A percentile compares a stretch with the other conserved stretches of the same genome.
Evolutionary conservation across 2,329 filamentous ascomycete genomes (phyloP).

Genomic region (Fusarium sp.): DNA sequence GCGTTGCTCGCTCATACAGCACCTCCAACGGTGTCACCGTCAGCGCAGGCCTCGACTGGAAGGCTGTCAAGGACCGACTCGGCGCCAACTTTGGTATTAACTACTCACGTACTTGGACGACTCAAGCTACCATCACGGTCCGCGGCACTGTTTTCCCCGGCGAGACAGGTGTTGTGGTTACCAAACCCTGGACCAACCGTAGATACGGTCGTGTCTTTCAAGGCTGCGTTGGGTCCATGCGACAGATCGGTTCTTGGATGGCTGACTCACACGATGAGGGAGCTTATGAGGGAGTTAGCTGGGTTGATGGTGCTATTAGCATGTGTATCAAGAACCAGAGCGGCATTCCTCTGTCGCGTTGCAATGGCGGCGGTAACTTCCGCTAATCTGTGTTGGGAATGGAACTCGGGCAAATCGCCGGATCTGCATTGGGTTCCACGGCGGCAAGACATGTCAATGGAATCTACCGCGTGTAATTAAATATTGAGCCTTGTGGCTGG

Average conservation of each 20-base stretch:
- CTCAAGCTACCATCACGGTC: conserved; percentile 8
- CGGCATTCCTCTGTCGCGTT: conserved; percentile 14
- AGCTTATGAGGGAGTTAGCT: conserved; percentile 18
- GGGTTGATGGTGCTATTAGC: conserved; percentile 24
- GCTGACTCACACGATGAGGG: conserved; percentile 19
- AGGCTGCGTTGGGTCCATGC: conserved; percentile 16
- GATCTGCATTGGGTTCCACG: too few relatives aligned
- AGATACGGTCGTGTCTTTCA: conserved; percentile 3
- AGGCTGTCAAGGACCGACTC: not conserved
- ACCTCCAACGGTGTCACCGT: conserved; percentile 11
- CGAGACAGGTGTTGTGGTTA: conserved; percentile 13
- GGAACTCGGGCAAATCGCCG: too few relatives aligned
- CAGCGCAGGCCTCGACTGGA: not conserved
- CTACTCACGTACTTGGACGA: conserved; percentile 27
- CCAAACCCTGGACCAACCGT: conserved; percentile 16
- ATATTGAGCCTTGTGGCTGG: too few relatives aligned
- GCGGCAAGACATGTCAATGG: too few relatives aligned
- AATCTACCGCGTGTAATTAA: too few relatives aligned
- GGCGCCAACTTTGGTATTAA: conserved; percentile 4
- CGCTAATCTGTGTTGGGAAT: not conserved
- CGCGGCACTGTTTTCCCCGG: conserved; percentile 4
- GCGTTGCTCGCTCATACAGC: not conserved
- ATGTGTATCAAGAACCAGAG: conserved; percentile 23
- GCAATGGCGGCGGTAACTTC: conserved; percentile 22
- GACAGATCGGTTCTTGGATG: conserved; percentile 14